Conservation (phyloP, 2,329 filamentous ascomycete genomes). For the Cytospora chrysosperma region DNA sequence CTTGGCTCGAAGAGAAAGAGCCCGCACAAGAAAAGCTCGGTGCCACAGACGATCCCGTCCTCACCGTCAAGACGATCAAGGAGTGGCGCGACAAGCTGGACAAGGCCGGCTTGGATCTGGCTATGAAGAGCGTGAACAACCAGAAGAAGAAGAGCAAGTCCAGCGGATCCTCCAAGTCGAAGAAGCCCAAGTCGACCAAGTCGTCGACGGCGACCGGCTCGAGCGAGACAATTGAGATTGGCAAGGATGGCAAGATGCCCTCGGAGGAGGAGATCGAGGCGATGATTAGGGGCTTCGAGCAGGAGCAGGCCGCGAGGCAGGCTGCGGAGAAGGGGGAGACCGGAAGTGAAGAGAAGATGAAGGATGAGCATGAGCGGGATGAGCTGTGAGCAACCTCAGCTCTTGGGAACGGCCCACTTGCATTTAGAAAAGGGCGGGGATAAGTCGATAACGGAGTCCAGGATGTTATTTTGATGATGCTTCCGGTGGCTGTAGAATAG, state of each 20-base stretch:
- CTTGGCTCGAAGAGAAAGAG: conserved; percentile 75
- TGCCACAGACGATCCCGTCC: conserved; percentile 69
- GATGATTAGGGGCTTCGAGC: conserved; percentile 48
- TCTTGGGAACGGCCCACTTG: not conserved
- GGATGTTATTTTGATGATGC: not conserved
- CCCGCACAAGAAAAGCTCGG: conserved; percentile 69
- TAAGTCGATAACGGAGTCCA: not conserved
- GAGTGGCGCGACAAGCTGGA: conserved; percentile 69
- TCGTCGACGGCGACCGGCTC: conserved; percentile 28
- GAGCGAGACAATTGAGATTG: conserved; percentile 43
- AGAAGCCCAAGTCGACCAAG: conserved; percentile 45
- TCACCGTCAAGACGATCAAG: conserved; percentile 70
- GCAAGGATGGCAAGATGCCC: conserved; percentile 43
- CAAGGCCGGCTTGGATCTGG: conserved; percentile 66
- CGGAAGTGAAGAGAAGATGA: conserved; percentile 29
- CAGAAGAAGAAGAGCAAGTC: conserved; percentile 47
- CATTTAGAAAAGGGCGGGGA: conserved; percentile 18
- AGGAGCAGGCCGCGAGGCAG: conserved; percentile 31
- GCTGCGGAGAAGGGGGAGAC: conserved; percentile 24
- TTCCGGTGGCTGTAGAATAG: not conserved
- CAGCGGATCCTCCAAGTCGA: conserved; percentile 37
- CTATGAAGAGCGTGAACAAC: conserved; percentile 65
- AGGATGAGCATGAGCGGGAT: conserved; percentile 32
- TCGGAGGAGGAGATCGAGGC: conserved; percentile 47
- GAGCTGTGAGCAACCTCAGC: conserved; percentile 30